Evolutionary conservation across 1,284 basidiomycete genomes (phyloP), one percentile per base, ranked within the genome.

Genomic region (Cutaneotrichosporon dermatis): DNA sequence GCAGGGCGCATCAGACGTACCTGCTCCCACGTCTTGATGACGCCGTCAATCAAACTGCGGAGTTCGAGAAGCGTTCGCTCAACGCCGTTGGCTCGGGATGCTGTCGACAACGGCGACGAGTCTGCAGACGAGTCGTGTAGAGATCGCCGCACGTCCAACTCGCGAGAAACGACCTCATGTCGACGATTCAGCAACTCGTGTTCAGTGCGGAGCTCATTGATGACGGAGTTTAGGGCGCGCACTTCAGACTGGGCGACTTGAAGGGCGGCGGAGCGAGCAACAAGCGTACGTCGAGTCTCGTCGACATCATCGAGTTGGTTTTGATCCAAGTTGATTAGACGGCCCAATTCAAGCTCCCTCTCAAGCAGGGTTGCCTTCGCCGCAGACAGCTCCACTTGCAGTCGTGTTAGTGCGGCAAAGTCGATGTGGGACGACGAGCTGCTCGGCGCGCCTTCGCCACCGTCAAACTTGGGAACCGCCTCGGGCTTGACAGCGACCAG

Each of bases 1-100:
- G 25, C 25, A 25, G 25, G 25, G 25, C 25, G 25, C 25, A 13
- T 10, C 11, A 11, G 4, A 67, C 72, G 59, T 52, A 72, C 72
- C 59, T 71, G 65, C 40, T 72, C 65, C 75, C 75, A 76, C 11
- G 64, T 57, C 49, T 66, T 66, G 15, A 75, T 64, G 39, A 71
- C 70, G 3, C 66, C 65, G 55, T 75, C 71, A 2, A 76, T 59
- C 68, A 74, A 67, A n/a, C 69, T 66, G 34, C 73, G 65, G 3
- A 76, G 64, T 43, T 76, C 73, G 51, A 73, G 54, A 50, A 76
- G 62, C 3, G 70, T 70, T 16, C 69, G 68, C 46, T 74, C 73
- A 4, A 70, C 68, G 3, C 66, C 67, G 4, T 62, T 60, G 4
- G 64, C 59, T 35, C 55, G 49, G 16, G 44, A 11, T 33, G 44